Base-by-base conservation (phyloP, 2,329 filamentous ascomycete species). In the Coleophoma eucalyptorum region DNA sequence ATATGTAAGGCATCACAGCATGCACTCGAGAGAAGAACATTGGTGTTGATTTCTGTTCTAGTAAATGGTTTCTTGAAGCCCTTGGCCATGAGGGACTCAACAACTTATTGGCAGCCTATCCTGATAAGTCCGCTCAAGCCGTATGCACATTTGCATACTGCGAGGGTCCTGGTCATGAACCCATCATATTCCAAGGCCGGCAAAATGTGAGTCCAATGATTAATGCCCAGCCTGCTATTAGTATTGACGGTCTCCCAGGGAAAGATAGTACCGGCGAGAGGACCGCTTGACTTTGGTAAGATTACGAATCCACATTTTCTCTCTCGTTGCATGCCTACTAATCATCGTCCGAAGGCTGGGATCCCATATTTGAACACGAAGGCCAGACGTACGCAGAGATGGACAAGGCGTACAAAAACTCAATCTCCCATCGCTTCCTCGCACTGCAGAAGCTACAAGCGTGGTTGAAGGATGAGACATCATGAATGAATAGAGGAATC, bases 111-210 rank as follows among this genome's bases (percentile, higher is more conserved):
- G 86, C 84, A 48, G 90, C 87, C 6, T 97, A 96, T 67, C 78
- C 89, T 26, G 89, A 99, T 72, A 97, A 97, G 70, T 88, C 86
- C 42, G 91, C 91, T 42, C 85, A 96, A 71, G 93, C 94, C 16
- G 89, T 99, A 43, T 97, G 93, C 72, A 99, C 94, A 1, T 99
- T 99, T 71, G 94, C 86, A 20, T 97, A 95, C 72, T 94, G 83
- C 49, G 80, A 85, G 56, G 94, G 93, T 0, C 94, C 92, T 4
- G 92, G 89, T 3, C 77, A 89, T 48, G 84, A 96, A 64, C 86
- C 90, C 1, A 78, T 96, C 26, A 76, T 97, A 15, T 99, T 99
- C 72, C 92, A 99, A 70, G 94, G 94, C 8, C 79, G 90, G 53
- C 97, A 92, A 12, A 78, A 88, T 60, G 89, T 90, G 72, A 66